Conservation (phyloP, 306 rosid genomes). For the Casuarina glauca region DNA sequence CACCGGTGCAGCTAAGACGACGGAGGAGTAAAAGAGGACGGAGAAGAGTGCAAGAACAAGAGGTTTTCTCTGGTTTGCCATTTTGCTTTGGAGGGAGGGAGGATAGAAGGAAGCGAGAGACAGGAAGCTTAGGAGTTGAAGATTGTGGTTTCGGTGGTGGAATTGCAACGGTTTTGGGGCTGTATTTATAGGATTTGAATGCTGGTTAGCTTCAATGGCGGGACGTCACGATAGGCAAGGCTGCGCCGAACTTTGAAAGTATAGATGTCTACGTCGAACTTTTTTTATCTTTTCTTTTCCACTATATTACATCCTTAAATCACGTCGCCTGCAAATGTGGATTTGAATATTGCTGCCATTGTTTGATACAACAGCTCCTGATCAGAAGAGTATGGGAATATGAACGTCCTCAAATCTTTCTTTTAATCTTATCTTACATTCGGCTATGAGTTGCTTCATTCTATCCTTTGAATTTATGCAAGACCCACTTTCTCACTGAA, state of each 20-base stretch:
- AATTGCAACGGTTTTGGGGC: conserved; percentile 22
- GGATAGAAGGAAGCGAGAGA: neutral
- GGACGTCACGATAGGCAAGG: neutral
- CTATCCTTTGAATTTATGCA: neutral
- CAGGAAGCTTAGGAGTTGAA: too few relatives aligned
- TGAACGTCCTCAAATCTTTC: too few relatives aligned
- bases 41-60: neutral
- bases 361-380: too few relatives aligned
- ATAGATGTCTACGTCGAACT: neutral
- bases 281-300: neutral
- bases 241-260: conserved; percentile 6
- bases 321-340: neutral
- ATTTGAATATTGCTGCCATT: neutral
- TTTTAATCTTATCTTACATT: too few relatives aligned
- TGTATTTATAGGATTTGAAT: conserved; percentile 26
- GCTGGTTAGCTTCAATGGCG: too few relatives aligned
- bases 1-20: neutral
- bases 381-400: too few relatives aligned
- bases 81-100: neutral
- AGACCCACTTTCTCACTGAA: neutral
- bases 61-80: conserved; percentile 17
- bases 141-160: conserved; percentile 6
- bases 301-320: neutral
- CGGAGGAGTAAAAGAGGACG: conserved; percentile 7
- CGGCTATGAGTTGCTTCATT: neutral